Evolutionary conservation across 495 filamentous ascomycete genomes (phyloP).

Genomic region (Sordaria brevicollis): DNA sequence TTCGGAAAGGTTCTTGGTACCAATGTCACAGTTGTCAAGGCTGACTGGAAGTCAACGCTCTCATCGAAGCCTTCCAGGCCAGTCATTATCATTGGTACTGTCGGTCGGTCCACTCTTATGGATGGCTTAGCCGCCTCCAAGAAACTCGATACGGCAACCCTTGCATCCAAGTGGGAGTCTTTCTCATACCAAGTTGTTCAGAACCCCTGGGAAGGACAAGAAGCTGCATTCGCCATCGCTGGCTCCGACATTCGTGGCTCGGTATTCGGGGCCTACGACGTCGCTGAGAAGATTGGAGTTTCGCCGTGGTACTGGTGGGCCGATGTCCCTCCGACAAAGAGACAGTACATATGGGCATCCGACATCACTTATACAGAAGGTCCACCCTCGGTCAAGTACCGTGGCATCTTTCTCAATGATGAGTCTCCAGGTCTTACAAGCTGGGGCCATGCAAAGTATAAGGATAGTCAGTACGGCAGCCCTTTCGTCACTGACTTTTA

Average conservation of each 20-base stretch:
- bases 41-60: slow-evolving; percentile 15
- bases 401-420: slow-evolving; percentile 64
- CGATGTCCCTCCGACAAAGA: slow-evolving; percentile 42
- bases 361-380: slow-evolving; percentile 34
- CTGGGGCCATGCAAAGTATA: slow-evolving; percentile 38
- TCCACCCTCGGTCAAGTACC: slow-evolving; percentile 51
- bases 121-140: slow-evolving; percentile 35
- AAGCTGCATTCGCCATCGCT: slow-evolving; percentile 47
- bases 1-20: slow-evolving; percentile 42
- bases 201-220: slow-evolving; percentile 35
- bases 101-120: slow-evolving; percentile 38
- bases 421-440: slow-evolving; percentile 52
- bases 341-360: slow-evolving; percentile 40
- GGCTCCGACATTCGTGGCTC: slow-evolving; percentile 51
- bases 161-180: slow-evolving; percentile 51
- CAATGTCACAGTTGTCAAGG: slow-evolving; percentile 22
- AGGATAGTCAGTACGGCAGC: slow-evolving; percentile 28
- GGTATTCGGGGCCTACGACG: slow-evolving; percentile 52
- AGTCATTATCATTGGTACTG: slow-evolving; percentile 41
- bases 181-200: slow-evolving; percentile 42
- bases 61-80: slow-evolving; percentile 16
- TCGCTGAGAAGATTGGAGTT: slow-evolving; percentile 55
- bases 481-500: slow-evolving; percentile 52
- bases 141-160: slow-evolving; percentile 34
- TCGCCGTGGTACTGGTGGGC: slow-evolving; percentile 58